A percentile compares a stretch with the other conserved stretches of the same genome.
Conservation (phyloP, 129 eudicot species). For the Heracleum sosnowskyi region DNA sequence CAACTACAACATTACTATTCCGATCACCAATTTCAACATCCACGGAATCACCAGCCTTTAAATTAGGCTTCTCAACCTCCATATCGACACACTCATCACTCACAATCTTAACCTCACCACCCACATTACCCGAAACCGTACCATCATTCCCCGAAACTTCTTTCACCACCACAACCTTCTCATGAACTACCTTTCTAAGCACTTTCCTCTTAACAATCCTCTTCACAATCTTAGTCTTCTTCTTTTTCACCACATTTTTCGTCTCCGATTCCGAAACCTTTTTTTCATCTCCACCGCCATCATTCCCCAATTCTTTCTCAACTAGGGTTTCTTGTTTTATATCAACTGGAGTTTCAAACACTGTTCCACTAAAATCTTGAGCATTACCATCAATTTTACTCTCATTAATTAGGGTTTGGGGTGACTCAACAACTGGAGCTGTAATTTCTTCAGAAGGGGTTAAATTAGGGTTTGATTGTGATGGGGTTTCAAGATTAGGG, state of each 20-base stretch:
- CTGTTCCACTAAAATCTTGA: background rate
- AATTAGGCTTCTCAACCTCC: background rate
- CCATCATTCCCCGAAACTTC: background rate
- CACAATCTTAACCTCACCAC: background rate
- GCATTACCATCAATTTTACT: background rate
- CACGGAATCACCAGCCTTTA: background rate
- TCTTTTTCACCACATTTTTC: background rate
- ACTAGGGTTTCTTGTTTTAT: background rate
- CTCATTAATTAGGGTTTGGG: background rate
- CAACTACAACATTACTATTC: background rate
- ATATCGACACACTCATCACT: background rate
- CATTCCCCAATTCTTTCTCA: background rate
- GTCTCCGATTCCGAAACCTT: background rate
- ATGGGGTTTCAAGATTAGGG: background rate
- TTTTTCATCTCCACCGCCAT: constrained; percentile 9
- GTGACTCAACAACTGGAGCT: background rate
- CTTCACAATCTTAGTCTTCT: constrained; percentile 48
- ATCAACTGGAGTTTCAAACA: too few relatives aligned
- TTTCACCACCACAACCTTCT: constrained; percentile 15
- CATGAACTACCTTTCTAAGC: constrained; percentile 24
- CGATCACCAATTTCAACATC: constrained; percentile 8
- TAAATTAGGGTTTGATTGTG: background rate
- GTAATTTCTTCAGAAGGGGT: background rate
- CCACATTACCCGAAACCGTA: background rate
- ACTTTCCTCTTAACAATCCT: constrained; percentile 57